A percentile compares a stretch with the other conserved stretches of the same genome.
Evolutionary conservation across 768 basidiomycete species (phyloP).

Genomic region (Mycena galericulata): DNA sequence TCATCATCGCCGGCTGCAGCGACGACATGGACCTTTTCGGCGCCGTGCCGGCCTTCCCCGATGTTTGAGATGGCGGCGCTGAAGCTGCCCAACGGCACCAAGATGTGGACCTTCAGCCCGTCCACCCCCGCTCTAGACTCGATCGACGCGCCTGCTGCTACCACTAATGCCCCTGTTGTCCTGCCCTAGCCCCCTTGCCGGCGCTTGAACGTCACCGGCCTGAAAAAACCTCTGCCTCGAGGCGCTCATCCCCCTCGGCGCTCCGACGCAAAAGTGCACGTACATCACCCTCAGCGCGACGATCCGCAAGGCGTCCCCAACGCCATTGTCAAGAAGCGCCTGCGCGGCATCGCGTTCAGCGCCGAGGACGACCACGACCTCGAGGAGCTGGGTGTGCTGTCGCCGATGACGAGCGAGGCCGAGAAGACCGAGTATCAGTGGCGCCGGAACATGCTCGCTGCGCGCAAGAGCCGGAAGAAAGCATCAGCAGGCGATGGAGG

Average conservation of each 20-base stretch:
- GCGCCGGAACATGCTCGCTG: no score
- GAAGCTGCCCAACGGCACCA: conserved; percentile 10
- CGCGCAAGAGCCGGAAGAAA: no score
- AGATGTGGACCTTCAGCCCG: conserved; percentile 15
- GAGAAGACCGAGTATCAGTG: conserved; percentile 73
- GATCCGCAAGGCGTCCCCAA: conserved; percentile 68
- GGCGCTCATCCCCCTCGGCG: no score
- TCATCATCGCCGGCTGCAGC: conserved; percentile 5
- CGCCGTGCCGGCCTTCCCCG: neutral
- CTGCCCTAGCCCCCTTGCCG: conserved; percentile 6
- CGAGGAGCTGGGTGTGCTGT: conserved; percentile 30
- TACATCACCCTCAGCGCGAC: conserved; percentile 66
- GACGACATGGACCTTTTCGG: neutral
- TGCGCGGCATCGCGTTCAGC: no score
- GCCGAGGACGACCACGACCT: conserved; percentile 50
- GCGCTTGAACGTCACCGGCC: conserved; percentile 41
- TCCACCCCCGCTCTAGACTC: conserved; percentile 22
- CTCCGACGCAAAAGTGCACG: conserved; percentile 66
- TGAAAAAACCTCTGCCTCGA: conserved; percentile 64
- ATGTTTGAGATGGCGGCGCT: neutral
- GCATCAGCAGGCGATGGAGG: no score
- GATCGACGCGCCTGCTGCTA: conserved; percentile 2
- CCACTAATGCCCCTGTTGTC: conserved; percentile 6
- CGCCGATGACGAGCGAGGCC: conserved; percentile 49
- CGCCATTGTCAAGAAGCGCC: conserved; percentile 58